These are phyloP conservation scores for Larix sibirica DNA, from an alignment of 83 land plant species.

Conservation along the genomic window DNA sequence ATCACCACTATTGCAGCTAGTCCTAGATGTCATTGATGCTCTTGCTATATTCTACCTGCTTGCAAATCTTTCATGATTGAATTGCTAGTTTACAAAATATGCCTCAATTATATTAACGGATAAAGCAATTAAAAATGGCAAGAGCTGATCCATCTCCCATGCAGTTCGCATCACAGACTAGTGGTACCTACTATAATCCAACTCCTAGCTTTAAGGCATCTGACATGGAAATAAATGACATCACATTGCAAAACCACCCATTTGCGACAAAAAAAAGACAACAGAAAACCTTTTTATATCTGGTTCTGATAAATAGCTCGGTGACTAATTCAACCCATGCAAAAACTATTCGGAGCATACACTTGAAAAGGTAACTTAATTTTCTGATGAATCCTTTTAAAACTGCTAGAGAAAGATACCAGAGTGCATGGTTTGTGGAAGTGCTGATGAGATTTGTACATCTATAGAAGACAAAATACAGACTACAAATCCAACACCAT, in stretches of 20 bases:
- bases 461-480: neutral
- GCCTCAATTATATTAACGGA: neutral
- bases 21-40: neutral
- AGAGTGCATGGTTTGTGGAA: constrained; percentile 4
- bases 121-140: neutral
- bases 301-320: constrained; percentile 6
- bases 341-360: neutral
- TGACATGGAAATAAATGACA: neutral
- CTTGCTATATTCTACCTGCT: constrained; percentile 2
- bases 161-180: neutral
- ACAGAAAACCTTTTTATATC: neutral
- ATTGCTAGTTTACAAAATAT: neutral
- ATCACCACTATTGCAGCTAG: neutral
- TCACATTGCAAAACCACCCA: neutral
- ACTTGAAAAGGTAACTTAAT: neutral
- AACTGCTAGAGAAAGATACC: neutral
- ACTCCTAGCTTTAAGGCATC: neutral
- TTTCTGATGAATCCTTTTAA: neutral
- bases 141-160: neutral
- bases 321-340: neutral
- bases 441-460: neutral
- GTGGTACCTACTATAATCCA: neutral
- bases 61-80: neutral
- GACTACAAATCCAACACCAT: no score
- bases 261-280: neutral